These are phyloP conservation scores for Phaffia rhodozyma DNA, from an alignment of 1,284 basidiomycete genomes.

Conservation along the genomic window DNA sequence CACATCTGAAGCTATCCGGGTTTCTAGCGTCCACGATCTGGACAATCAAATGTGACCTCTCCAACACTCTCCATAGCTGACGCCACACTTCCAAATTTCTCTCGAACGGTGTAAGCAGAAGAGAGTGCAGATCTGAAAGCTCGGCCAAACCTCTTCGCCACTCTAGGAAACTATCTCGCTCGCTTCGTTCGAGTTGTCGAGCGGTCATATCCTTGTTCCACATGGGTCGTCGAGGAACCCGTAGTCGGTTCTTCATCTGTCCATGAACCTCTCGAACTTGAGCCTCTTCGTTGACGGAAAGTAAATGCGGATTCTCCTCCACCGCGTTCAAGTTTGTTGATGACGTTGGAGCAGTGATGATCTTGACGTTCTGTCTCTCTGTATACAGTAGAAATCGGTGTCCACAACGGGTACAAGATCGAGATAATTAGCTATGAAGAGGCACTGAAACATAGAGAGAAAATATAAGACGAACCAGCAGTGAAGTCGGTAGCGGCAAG, in stretches of 20 bases:
- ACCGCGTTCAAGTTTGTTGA: slow-evolving; percentile 18
- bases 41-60: slow-evolving; percentile 83
- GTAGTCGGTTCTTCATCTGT: slow-evolving; percentile 57
- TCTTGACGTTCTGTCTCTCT: slow-evolving; percentile 86
- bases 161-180: slow-evolving; percentile 75
- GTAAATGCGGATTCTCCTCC: slow-evolving; percentile 71
- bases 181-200: slow-evolving; percentile 67
- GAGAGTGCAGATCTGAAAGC: slow-evolving; percentile 42
- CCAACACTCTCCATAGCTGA: slow-evolving; percentile 87
- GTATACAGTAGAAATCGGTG: slow-evolving; percentile 4
- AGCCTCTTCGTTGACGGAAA: slow-evolving; percentile 71
- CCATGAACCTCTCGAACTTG: slow-evolving; percentile 58
- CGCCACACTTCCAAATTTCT: slow-evolving; percentile 94
- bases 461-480: slow-evolving; percentile 51
- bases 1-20: slow-evolving; percentile 78
- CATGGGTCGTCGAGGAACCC: slow-evolving; percentile 70
- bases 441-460: slow-evolving; percentile 2
- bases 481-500: slow-evolving; percentile 93
- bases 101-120: slow-evolving; percentile 87
- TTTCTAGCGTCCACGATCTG: slow-evolving; percentile 95
- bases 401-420: background rate
- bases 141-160: slow-evolving; percentile 84
- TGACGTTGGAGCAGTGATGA: slow-evolving; percentile 53
- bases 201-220: slow-evolving; percentile 73
- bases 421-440: background rate